Percentiles rank a stretch among this genome's conserved stretches.
Conservation (phyloP, 2,329 filamentous ascomycete species). For the Paraphaeosphaeria sporulosa region DNA sequence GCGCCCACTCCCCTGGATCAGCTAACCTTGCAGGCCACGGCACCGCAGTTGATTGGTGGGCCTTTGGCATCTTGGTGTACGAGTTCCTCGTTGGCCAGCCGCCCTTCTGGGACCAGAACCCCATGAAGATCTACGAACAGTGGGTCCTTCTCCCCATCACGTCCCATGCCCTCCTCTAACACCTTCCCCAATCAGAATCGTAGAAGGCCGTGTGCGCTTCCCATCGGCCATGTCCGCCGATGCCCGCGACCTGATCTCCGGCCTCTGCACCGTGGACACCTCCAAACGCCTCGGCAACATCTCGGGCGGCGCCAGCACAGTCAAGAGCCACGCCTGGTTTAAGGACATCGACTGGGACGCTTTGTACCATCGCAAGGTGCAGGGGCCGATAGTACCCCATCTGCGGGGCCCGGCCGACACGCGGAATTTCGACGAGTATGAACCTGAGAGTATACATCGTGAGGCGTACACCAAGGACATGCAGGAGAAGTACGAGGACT, state of each 20-base stretch:
- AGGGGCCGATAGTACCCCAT: slow-evolving; percentile 78
- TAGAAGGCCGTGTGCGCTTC: slow-evolving; percentile 79
- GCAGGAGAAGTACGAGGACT: slow-evolving; percentile 71
- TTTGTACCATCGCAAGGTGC: slow-evolving; percentile 67
- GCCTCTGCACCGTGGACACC: slow-evolving; percentile 80
- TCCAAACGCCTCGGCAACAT: slow-evolving; percentile 81
- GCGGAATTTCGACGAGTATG: slow-evolving; percentile 82
- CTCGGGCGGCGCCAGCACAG: slow-evolving; percentile 72
- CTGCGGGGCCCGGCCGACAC: slow-evolving; percentile 76
- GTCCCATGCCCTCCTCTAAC: slow-evolving; percentile 2
- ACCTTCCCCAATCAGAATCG: slow-evolving; percentile 63
- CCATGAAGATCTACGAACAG: slow-evolving; percentile 84
- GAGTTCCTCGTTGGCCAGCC: slow-evolving; percentile 87
- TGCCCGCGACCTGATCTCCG: slow-evolving; percentile 77
- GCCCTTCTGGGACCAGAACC: slow-evolving; percentile 86
- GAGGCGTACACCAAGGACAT: slow-evolving; percentile 75
- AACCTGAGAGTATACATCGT: slow-evolving; percentile 73
- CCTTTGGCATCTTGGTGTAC: slow-evolving; percentile 82
- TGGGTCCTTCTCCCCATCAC: slow-evolving; percentile 28
- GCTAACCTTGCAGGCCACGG: slow-evolving; percentile 60
- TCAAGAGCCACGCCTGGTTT: slow-evolving; percentile 82
- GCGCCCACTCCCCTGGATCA: slow-evolving; percentile 12
- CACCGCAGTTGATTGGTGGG: slow-evolving; percentile 86
- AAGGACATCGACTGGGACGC: slow-evolving; percentile 76
- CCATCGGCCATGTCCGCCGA: slow-evolving; percentile 72